These are phyloP conservation scores for Mrakia blollopis DNA, from an alignment of 768 basidiomycete species.

Conservation along the genomic window DNA sequence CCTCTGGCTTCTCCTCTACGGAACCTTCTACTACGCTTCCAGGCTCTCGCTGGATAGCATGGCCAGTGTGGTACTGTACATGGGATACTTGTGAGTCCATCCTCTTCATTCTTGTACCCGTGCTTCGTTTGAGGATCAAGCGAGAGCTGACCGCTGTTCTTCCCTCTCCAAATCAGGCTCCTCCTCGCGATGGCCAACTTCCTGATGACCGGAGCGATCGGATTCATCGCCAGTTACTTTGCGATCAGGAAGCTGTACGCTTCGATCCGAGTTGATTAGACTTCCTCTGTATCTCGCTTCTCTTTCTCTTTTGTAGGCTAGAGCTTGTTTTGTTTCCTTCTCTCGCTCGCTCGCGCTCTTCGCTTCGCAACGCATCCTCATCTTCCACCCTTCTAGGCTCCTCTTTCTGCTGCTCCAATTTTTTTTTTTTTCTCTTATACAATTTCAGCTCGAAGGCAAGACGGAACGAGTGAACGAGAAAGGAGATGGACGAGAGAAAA, in stretches of 20 bases:
- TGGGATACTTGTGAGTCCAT: slow-evolving; percentile 66
- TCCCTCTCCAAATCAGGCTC: slow-evolving; percentile 43
- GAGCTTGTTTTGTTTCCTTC: background rate
- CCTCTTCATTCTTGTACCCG: too few species aligned
- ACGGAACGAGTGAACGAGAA: too few species aligned
- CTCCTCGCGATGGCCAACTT: slow-evolving; percentile 79
- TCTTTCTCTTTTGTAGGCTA: background rate
- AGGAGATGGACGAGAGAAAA: too few species aligned
- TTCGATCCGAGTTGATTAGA: slow-evolving; percentile 13
- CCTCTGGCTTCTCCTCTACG: slow-evolving; percentile 65
- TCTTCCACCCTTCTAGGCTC: background rate
- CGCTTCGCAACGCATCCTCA: too few species aligned
- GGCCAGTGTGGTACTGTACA: slow-evolving; percentile 73
- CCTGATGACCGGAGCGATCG: slow-evolving; percentile 83
- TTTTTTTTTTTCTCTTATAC: too few species aligned
- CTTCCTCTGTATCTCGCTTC: background rate
- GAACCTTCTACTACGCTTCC: slow-evolving; percentile 50
- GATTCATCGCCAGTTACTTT: slow-evolving; percentile 86
- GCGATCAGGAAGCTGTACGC: slow-evolving; percentile 76
- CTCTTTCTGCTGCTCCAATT: too few species aligned
- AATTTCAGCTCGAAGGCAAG: too few species aligned
- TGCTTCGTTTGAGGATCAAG: too few species aligned
- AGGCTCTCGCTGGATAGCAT: slow-evolving; percentile 79
- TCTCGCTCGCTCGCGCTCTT: background rate
- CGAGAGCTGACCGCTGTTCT: too few species aligned